Percentiles rank a stretch among this genome's conserved stretches.
Evolutionary conservation across 2,329 filamentous ascomycete genomes (phyloP).

Genomic region (Neoarthrinium moseri): DNA sequence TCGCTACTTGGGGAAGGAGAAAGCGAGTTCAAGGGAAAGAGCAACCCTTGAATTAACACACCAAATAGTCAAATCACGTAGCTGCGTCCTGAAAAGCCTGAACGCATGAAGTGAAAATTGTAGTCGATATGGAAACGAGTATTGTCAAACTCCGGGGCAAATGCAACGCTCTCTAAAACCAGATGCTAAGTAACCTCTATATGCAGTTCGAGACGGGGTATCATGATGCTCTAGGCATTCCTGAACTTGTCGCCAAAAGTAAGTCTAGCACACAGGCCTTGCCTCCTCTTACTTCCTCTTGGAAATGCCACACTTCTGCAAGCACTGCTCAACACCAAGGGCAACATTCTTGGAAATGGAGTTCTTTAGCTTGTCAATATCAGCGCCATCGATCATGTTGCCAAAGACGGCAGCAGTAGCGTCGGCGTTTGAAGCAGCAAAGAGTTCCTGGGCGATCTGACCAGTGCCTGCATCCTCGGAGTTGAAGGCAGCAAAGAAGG

Average conservation of each 20-base stretch:
- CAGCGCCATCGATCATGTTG: slow-evolving; percentile 40
- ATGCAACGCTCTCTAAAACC: not conserved
- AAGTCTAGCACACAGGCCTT: too few species aligned
- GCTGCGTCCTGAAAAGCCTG: too few species aligned
- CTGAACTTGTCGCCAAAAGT: too few species aligned
- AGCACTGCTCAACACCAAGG: slow-evolving; percentile 50
- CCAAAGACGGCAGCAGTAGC: slow-evolving; percentile 46
- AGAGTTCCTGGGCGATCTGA: slow-evolving; percentile 48
- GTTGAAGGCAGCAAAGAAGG: slow-evolving; percentile 49
- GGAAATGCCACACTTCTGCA: slow-evolving; percentile 42
- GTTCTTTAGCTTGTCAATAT: slow-evolving; percentile 41
- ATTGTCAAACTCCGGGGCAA: not conserved
- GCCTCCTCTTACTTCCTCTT: slow-evolving; percentile 16
- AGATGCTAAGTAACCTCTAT: not conserved
- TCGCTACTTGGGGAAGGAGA: too few species aligned
- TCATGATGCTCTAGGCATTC: not conserved
- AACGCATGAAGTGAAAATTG: too few species aligned
- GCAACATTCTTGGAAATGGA: slow-evolving; percentile 48
- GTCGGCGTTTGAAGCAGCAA: slow-evolving; percentile 40
- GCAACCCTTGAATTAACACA: too few species aligned
- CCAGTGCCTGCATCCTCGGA: slow-evolving; percentile 52
- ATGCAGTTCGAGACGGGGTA: not conserved
- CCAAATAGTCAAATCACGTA: too few species aligned
- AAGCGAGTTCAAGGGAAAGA: too few species aligned
- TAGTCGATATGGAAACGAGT: not conserved